phyloP scores from a whole-genome alignment of 306 rosid genomes.

The Pyrus pyrifolia region DNA sequence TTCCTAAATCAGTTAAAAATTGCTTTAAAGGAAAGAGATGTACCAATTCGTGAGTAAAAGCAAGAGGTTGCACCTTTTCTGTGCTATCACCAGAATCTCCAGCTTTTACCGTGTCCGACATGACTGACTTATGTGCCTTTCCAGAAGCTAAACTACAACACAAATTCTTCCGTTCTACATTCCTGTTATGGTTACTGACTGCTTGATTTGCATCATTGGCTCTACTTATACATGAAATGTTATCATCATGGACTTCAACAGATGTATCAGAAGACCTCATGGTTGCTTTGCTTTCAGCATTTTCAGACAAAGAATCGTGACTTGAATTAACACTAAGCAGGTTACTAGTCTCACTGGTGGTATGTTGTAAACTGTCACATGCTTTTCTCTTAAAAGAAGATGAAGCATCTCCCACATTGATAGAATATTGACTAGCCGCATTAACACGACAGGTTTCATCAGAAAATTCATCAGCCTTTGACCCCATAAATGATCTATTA shows the following conservation, averaged over 20 bases:
- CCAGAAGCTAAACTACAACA: slow-evolving; percentile 42
- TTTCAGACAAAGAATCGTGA: slow-evolving; percentile 59
- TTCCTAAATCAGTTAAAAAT: slow-evolving; percentile 9
- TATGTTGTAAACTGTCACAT: slow-evolving; percentile 43
- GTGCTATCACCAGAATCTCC: slow-evolving; percentile 25
- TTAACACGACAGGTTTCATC: slow-evolving; percentile 57
- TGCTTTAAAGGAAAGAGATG: not conserved
- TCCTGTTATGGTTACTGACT: slow-evolving; percentile 29
- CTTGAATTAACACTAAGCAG: slow-evolving; percentile 38
- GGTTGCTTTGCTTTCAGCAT: slow-evolving; percentile 2
- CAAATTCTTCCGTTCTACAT: slow-evolving; percentile 22
- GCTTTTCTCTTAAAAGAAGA: slow-evolving; percentile 50
- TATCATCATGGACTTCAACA: slow-evolving; percentile 53
- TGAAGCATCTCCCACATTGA: slow-evolving; percentile 37
- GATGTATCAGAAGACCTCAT: not conserved
- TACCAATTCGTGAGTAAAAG: slow-evolving; percentile 14
- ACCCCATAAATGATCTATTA: slow-evolving; percentile 43
- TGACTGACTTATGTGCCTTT: slow-evolving; percentile 32
- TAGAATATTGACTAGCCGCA: slow-evolving; percentile 43
- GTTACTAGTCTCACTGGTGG: slow-evolving; percentile 57
- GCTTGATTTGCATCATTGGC: slow-evolving; percentile 35
- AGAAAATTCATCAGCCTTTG: slow-evolving; percentile 54
- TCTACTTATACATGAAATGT: slow-evolving; percentile 55
- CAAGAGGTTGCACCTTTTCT: slow-evolving; percentile 24
- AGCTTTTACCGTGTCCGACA: slow-evolving; percentile 37